Base-by-base conservation (phyloP, 2,329 filamentous ascomycete genomes). In the Botrytis fabae region DNA sequence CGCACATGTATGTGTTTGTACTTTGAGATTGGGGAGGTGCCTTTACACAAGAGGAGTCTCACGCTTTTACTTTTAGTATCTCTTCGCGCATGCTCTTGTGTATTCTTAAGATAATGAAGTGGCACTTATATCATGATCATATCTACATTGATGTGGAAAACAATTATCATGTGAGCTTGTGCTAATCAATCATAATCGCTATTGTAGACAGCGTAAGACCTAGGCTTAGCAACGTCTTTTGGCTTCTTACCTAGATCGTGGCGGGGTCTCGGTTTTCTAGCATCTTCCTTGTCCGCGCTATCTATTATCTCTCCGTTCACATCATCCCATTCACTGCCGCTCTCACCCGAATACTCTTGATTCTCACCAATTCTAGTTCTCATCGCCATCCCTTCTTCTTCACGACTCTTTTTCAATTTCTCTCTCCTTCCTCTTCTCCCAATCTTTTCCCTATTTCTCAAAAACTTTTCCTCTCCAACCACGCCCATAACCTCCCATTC, bases 401-500 rank as follows among this genome's bases (percentile, higher is more conserved):
- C 62, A 28, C 48, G 18, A 69, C 48, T 42, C 35, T 35, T 10
- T 48, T 62, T 62, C 38, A 54, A 35, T n/a, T 16, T 68, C 28
- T 60, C 28, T 35, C 68, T 75, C 54, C 65, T 76, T 54, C 40
- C 68, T 59, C 64, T 72, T 70, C 75, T 77, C 51, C 71, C 73
- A 38, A 70, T 65, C 70, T 65, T 73, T 42, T 44, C 66, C 69
- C 71, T 71, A 73, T 78, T 80, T 57, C 54, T 74, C 25, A 72
- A 70, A 75, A 80, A 80, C 4, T 73, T 73, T 69, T 77, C 75
- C 22, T 75, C 69, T 1, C 64, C 40, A 14, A 80, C 74, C 28
- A 75, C 71, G 22, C 76, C 75, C 59, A 78, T 69, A 9, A 65
- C 73, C 73, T 81, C 80, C 80, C 80, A 81, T 25, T 75, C 70